These are phyloP conservation scores for Penicillium salamii DNA, from an alignment of 495 filamentous ascomycete species.

Conservation along the genomic window DNA sequence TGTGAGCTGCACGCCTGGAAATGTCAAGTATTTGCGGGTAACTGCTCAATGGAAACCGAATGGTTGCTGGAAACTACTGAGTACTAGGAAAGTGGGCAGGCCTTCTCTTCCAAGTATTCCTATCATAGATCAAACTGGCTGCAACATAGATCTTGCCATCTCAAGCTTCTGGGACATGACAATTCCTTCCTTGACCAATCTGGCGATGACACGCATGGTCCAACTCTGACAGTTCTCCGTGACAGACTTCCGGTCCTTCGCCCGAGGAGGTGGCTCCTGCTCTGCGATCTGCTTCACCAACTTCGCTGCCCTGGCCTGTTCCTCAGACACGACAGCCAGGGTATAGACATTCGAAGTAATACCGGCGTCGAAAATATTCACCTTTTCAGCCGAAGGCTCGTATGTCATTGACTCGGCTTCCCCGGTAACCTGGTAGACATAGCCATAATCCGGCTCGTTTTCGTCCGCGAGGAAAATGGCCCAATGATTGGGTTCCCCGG, in stretches of 20 bases:
- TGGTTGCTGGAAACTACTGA: no score
- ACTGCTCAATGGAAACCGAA: no score
- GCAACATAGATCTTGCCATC: conserved; percentile 19
- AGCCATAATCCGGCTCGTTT: conserved; percentile 11
- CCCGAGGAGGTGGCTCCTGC: conserved; percentile 13
- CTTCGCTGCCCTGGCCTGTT: conserved; percentile 6
- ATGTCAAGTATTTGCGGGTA: no score
- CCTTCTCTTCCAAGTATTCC: no score
- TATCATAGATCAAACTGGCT: conserved; percentile 13
- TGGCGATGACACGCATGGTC: conserved; percentile 19
- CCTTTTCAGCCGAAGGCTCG: conserved; percentile 8
- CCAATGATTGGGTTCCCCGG: conserved; percentile 23
- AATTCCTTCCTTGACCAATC: conserved; percentile 16
- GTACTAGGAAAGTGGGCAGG: no score
- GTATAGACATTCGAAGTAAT: conserved; percentile 7
- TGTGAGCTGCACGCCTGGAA: no score
- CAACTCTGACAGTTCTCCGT: conserved; percentile 26
- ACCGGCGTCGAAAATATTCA: conserved; percentile 3
- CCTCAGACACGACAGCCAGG: conserved; percentile 9
- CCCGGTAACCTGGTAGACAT: conserved; percentile 19
- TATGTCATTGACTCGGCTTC: conserved; percentile 24
- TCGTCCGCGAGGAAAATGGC: conserved; percentile 19
- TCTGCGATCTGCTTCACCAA: conserved; percentile 11
- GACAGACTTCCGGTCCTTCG: conserved; percentile 11
- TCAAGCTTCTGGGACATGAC: conserved; percentile 14